phyloP scores from a whole-genome alignment of 305 asterid genomes.

The Fraxinus greggii region DNA sequence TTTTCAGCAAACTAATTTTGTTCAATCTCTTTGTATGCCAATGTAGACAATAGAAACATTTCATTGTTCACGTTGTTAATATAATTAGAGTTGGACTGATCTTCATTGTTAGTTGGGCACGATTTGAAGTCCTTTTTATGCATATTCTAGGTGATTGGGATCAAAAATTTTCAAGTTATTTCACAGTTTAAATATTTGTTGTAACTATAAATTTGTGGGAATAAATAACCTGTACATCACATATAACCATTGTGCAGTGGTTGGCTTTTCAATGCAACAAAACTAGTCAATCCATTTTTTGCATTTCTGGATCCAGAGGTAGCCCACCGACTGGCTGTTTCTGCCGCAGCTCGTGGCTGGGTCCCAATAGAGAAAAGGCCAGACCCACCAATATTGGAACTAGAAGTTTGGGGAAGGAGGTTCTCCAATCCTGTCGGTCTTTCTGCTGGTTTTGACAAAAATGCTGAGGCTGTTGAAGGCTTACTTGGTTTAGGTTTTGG shows the following conservation, averaged over 20 bases:
- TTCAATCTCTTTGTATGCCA: neutral
- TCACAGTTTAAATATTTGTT: neutral
- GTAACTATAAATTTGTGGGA: neutral
- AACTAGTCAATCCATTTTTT: conserved; percentile 88
- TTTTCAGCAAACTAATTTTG: neutral
- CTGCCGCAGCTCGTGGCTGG: conserved; percentile 99
- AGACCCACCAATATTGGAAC: conserved; percentile 66
- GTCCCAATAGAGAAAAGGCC: conserved; percentile 92
- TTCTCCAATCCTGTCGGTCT: conserved; percentile 98
- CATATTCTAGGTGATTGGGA: neutral
- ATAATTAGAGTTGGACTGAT: neutral
- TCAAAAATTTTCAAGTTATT: neutral
- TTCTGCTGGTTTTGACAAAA: conserved; percentile 91
- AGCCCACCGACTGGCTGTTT: conserved; percentile 86
- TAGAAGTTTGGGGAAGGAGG: conserved; percentile 92
- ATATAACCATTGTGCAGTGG: conserved; percentile 60
- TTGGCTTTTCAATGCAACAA: conserved; percentile 92
- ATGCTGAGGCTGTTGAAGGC: conserved; percentile 97
- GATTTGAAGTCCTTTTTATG: neutral
- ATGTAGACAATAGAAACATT: neutral
- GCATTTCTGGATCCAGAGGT: conserved; percentile 89
- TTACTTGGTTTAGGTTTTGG: conserved; percentile 94
- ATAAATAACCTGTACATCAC: conserved; percentile 10
- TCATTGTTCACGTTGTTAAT: neutral
- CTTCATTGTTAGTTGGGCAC: neutral